Evolutionary conservation across 2,329 filamentous ascomycete species (phyloP), one percentile per base, ranked within the genome.

Genomic region (Pseudogymnoascus sp.): DNA sequence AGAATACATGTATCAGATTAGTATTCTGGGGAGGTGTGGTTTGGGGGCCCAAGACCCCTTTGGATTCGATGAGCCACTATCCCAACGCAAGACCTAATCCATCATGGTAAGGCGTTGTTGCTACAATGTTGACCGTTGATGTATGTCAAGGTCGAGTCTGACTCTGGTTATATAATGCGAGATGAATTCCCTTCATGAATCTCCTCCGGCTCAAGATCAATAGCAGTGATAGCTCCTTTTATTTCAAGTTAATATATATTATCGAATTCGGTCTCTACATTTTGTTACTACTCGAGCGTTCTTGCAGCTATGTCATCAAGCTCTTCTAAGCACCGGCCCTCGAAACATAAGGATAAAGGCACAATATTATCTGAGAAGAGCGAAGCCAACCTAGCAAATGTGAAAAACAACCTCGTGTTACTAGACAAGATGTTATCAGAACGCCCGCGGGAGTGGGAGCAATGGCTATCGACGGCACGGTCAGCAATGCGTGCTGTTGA

Each of bases 401-500:
- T 55, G 45, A 55, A 55, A 55, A 30, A 55, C 25, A 55, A 55
- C 11, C 45, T 55, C n/a, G 45, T 19, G 25, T 33, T 55, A 8
- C n/a, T 55, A n/a, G 2, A 63, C 59, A 63, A 65, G 52, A 66
- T 67, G 60, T 62, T 63, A 45, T 28, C 58, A 45, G 66, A 68
- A 16, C 62, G 52, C 8, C 62, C 63, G 11, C 28, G 66, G 9
- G 66, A 73, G 60, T 73, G 72, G 68, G 68, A 70, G 62, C 64
- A 65, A 7, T 72, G 69, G 64, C 68, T 74, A n/a, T 72, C 73
- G 63, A 70, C 75, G 58, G 76, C 75, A 33, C 70, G 75, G 55
- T 72, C 73, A 12, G 73, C 75, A 25, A 74, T 76, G 36, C 65
- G 68, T 35, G 74, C 76, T 36, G 67, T 79, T 16, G 74, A 78